These are phyloP conservation scores for Purpureocillium lavendulum DNA, from an alignment of 2,329 filamentous ascomycete species.

Conservation along the genomic window DNA sequence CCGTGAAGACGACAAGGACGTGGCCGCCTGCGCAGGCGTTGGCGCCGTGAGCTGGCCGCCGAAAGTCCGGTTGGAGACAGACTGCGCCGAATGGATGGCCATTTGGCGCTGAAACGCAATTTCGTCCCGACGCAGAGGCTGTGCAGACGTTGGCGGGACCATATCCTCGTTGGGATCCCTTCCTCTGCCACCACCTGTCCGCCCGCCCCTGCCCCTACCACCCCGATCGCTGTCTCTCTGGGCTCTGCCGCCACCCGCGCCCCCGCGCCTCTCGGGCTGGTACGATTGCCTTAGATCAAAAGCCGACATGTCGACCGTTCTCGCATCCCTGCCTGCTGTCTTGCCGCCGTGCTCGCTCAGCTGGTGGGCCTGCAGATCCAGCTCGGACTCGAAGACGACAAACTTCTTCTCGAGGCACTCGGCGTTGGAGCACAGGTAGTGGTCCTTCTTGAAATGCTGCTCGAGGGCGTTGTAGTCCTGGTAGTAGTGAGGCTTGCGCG, in stretches of 20 bases:
- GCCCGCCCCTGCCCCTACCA: slow-evolving; percentile 24
- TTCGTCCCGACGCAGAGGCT: slow-evolving; percentile 76
- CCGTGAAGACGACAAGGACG: slow-evolving; percentile 8
- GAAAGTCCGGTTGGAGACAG: slow-evolving; percentile 71
- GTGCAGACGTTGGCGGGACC: slow-evolving; percentile 66
- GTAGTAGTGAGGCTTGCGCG: slow-evolving; percentile 79
- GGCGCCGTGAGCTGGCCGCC: slow-evolving; percentile 65
- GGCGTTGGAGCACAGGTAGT: slow-evolving; percentile 74
- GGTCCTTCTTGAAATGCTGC: slow-evolving; percentile 77
- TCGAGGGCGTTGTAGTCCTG: slow-evolving; percentile 81
- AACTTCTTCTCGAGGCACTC: slow-evolving; percentile 97
- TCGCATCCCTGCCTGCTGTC: slow-evolving; percentile 72
- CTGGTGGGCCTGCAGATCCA: slow-evolving; percentile 92
- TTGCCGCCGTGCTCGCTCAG: slow-evolving; percentile 81
- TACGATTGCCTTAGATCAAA: slow-evolving; percentile 77
- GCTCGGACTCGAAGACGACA: slow-evolving; percentile 88
- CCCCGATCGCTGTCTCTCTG: slow-evolving; percentile 30
- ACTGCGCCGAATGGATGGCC: slow-evolving; percentile 83
- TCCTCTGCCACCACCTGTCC: slow-evolving; percentile 45
- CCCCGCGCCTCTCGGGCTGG: slow-evolving; percentile 43
- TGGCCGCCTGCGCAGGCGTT: slow-evolving; percentile 8
- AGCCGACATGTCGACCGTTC: slow-evolving; percentile 75
- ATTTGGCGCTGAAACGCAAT: slow-evolving; percentile 86
- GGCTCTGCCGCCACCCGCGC: slow-evolving; percentile 31
- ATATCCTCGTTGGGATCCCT: slow-evolving; percentile 83